phyloP scores from a whole-genome alignment of 169 alveolate genomes.

The Eimeria maxima region DNA sequence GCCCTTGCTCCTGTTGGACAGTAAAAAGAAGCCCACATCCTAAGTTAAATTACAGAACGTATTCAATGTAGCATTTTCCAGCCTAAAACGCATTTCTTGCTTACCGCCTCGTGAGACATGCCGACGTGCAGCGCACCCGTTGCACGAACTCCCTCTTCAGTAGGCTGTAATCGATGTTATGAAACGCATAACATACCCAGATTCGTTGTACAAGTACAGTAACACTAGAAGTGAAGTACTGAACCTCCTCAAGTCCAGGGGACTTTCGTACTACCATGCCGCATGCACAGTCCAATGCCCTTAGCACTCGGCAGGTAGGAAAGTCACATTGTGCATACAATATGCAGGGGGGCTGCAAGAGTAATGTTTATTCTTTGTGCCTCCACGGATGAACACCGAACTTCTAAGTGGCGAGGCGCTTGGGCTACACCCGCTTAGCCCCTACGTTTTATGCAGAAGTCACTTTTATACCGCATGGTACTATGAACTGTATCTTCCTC shows the following conservation, averaged over 20 bases:
- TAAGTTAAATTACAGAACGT: neutral
- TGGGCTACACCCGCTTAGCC: neutral
- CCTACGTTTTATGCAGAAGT: neutral
- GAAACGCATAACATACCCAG: neutral
- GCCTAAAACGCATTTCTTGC: neutral
- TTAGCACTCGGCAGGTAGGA: neutral
- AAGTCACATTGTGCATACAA: neutral
- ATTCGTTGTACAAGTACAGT: neutral
- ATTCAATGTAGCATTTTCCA: neutral
- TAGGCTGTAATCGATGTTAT: neutral
- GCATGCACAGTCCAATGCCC: neutral
- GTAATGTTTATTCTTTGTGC: too few relatives aligned
- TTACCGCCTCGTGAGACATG: neutral
- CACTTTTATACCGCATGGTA: neutral
- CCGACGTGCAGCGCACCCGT: neutral
- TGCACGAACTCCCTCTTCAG: neutral
- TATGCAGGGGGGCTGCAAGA: neutral
- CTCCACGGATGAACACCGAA: too few relatives aligned
- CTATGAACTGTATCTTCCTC: neutral
- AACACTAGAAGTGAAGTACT: neutral
- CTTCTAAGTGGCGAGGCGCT: neutral
- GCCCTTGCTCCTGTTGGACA: neutral
- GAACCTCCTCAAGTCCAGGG: too few relatives aligned
- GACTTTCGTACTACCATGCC: neutral
- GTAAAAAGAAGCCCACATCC: neutral